Evolutionary conservation across 345 rosid species (phyloP).

Genomic region (Bretschneidera sinensis): DNA sequence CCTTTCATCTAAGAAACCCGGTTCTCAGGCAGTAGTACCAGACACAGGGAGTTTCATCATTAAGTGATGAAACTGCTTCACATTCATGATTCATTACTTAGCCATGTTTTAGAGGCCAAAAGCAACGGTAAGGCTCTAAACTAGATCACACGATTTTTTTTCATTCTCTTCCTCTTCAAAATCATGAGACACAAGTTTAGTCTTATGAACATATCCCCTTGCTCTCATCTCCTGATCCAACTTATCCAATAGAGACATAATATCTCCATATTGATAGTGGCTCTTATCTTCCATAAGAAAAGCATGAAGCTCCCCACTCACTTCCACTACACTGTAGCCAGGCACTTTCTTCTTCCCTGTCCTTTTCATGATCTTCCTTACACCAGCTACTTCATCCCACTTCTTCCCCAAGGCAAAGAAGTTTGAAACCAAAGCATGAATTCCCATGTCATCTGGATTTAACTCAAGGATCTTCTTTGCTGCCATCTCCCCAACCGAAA

Average conservation of each 20-base stretch:
- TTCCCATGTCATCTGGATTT: slow-evolving; percentile 54
- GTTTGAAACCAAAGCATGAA: slow-evolving; percentile 60
- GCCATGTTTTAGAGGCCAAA: neutral
- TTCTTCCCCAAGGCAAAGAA: slow-evolving; percentile 51
- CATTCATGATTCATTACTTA: too few species aligned
- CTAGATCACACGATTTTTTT: neutral
- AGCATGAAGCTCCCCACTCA: slow-evolving; percentile 48
- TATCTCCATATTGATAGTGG: slow-evolving; percentile 36
- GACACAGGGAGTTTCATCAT: too few species aligned
- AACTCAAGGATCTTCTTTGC: slow-evolving; percentile 52
- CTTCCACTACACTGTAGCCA: slow-evolving; percentile 56
- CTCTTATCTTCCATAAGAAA: slow-evolving; percentile 66
- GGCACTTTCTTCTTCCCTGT: slow-evolving; percentile 54
- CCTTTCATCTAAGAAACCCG: too few species aligned
- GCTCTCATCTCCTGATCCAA: slow-evolving; percentile 46
- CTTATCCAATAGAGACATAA: slow-evolving; percentile 31
- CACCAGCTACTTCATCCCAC: slow-evolving; percentile 55
- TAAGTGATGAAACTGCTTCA: too few species aligned
- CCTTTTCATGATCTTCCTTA: slow-evolving; percentile 58
- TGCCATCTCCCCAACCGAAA: slow-evolving; percentile 50
- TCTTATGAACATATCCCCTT: neutral
- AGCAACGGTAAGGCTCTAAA: slow-evolving; percentile 5
- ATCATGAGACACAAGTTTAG: neutral
- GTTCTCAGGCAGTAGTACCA: too few species aligned
- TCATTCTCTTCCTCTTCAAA: neutral